Evolutionary conservation across 2,329 filamentous ascomycete species (phyloP), one percentile per base, ranked within the genome.

Genomic region (Dothideomycetes sp.): DNA sequence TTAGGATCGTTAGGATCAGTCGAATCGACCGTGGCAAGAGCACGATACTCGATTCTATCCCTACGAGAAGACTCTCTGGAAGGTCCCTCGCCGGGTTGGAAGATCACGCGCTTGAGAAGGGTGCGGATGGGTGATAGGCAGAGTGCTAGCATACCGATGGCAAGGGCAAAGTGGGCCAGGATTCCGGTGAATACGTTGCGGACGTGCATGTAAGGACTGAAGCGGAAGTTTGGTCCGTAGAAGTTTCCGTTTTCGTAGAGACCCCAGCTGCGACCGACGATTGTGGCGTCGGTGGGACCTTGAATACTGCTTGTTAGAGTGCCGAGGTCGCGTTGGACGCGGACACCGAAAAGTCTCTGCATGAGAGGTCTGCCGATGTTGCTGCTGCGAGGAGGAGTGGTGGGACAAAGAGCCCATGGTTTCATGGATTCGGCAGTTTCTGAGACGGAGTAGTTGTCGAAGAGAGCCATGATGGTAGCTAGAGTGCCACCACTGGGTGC

Each of bases 391-490:
- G 47, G 44, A 33, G 59, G 48, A 47, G 60, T 60, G 49, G 61
- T 53, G 31, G 66, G 63, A 20, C 66, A 66, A 7, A 76, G 60
- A 2, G 67, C 64, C 59, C 68, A 78, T 13, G 71, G 73, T 33
- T 65, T 61, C 55, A 66, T 62, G 88, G 61, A 4, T 64, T 78
- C 41, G 2, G 30, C 29, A 8, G 28, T 38, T 18, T 43, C 28
- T 4, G 27, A 18, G 15, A 43, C 22, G 49, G 55, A 50, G 59
- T 70, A 65, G 49, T 64, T 50, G 44, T 68, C 68, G 46, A 76
- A 65, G 7, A 74, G 54, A 22, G 64, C 71, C 11, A 95, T 59
- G 4, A 78, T 64, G 0, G 85, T 87, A 23, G 74, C 69, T 4
- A 88, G 61, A 5, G 67, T 78, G 24, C 76, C 76, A 19, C 76